Percentiles rank a stretch among this genome's conserved stretches.
phyloP scores from a whole-genome alignment of 257 asterid genomes.

The Ocimum tenuiflorum region DNA sequence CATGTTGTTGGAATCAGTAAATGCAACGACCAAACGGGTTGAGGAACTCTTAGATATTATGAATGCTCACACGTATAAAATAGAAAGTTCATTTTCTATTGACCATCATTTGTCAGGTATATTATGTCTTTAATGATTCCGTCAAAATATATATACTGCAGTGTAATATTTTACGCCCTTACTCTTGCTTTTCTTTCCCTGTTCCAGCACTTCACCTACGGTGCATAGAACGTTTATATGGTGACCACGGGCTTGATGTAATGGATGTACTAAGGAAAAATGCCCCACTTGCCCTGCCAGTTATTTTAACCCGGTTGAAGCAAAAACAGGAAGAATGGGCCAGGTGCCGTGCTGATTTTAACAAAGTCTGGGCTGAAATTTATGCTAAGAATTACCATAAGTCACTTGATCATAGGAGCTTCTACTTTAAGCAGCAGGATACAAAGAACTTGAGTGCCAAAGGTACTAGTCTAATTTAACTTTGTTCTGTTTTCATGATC shows the following conservation, averaged over 20 bases:
- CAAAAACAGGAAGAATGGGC: constrained; percentile 98
- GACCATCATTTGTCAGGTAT: constrained; percentile 83
- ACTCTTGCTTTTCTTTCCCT: background rate
- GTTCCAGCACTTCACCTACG: constrained; percentile 64
- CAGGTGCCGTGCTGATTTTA: constrained; percentile 84
- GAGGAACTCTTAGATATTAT: constrained; percentile 70
- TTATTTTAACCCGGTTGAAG: constrained; percentile 80
- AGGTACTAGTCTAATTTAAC: constrained; percentile 45
- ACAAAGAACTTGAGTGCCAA: constrained; percentile 79
- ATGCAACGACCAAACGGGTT: constrained; percentile 62
- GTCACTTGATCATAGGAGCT: constrained; percentile 96
- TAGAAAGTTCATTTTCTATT: constrained; percentile 44
- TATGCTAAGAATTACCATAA: constrained; percentile 86
- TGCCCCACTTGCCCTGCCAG: constrained; percentile 77
- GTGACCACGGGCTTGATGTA: constrained; percentile 98
- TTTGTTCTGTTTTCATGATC: constrained; percentile 21
- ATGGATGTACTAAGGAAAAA: constrained; percentile 82
- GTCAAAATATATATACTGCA: constrained; percentile 16
- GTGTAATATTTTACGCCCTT: constrained; percentile 18
- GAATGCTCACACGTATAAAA: constrained; percentile 39
- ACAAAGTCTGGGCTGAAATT: constrained; percentile 94
- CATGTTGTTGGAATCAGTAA: constrained; percentile 88
- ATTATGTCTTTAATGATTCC: constrained; percentile 23
- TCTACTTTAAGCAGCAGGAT: constrained; percentile 96
- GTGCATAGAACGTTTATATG: constrained; percentile 95